Conservation (phyloP, 371 early-diverging fungal species). For the Batrachochytrium dendrobatidis region DNA sequence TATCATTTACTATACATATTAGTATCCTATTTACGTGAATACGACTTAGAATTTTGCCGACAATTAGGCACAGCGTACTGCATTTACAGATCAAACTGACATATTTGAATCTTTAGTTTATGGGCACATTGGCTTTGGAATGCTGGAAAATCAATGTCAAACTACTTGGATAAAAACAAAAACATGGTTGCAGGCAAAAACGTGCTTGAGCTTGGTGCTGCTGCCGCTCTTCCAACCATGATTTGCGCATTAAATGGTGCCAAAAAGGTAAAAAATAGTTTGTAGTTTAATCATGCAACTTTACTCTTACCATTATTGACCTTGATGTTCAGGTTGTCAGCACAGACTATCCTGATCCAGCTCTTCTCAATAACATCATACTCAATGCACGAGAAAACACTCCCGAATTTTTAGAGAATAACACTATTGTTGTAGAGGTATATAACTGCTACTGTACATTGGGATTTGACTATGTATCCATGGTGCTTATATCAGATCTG, state of each 20-base stretch:
- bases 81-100: not conserved
- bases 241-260: conserved; percentile 70
- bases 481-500: not conserved
- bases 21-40: no score
- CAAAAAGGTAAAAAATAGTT: conserved; percentile 28
- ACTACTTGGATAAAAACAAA: conserved; percentile 62
- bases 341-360: conserved; percentile 86
- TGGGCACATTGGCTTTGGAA: conserved; percentile 65
- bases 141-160: conserved; percentile 73
- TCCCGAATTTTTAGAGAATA: conserved; percentile 11
- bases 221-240: conserved; percentile 80
- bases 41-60: no score
- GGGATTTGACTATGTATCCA: not conserved
- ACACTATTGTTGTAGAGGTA: conserved; percentile 11
- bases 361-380: conserved; percentile 65
- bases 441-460: no score
- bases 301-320: not conserved
- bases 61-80: no score
- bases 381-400: conserved; percentile 53
- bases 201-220: conserved; percentile 87
- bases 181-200: conserved; percentile 50
- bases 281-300: not conserved
- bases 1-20: no score
- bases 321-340: conserved; percentile 47
- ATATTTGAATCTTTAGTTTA: not conserved